Conservation (phyloP, 257 asterid species). For the Solanum rostratum region DNA sequence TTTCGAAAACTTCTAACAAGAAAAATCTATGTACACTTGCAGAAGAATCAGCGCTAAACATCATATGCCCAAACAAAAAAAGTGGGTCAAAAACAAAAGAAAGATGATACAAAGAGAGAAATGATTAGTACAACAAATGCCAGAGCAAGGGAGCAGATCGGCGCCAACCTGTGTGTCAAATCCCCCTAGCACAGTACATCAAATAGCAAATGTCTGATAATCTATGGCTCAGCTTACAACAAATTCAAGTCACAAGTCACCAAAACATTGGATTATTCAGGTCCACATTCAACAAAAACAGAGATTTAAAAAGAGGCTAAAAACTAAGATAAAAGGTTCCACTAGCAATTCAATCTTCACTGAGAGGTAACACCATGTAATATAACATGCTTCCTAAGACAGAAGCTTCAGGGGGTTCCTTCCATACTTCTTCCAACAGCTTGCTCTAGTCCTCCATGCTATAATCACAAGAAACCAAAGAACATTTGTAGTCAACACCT, state of each 20-base stretch:
- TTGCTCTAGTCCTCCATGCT: slow-evolving; percentile 31
- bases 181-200: slow-evolving; percentile 46
- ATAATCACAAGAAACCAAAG: slow-evolving; percentile 16
- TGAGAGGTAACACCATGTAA: slow-evolving; percentile 26
- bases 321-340: slow-evolving; percentile 23
- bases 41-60: slow-evolving; percentile 8
- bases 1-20: not conserved
- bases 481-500: not conserved
- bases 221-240: slow-evolving; percentile 31
- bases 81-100: slow-evolving; percentile 1
- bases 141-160: slow-evolving; percentile 22
- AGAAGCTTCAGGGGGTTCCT: slow-evolving; percentile 16
- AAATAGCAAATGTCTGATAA: slow-evolving; percentile 20
- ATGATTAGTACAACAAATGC: slow-evolving; percentile 21
- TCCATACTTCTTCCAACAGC: slow-evolving; percentile 31
- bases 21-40: slow-evolving; percentile 24
- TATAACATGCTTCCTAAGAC: slow-evolving; percentile 14
- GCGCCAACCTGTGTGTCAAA: slow-evolving; percentile 24
- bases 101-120: slow-evolving; percentile 7
- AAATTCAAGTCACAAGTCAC: slow-evolving; percentile 29
- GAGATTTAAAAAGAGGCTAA: slow-evolving; percentile 18
- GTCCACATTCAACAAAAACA: slow-evolving; percentile 23
- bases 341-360: slow-evolving; percentile 18
- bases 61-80: slow-evolving; percentile 26
- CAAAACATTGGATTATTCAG: slow-evolving; percentile 21